phyloP scores from a whole-genome alignment of 768 basidiomycete species.

The Antrodiella citrinella region DNA sequence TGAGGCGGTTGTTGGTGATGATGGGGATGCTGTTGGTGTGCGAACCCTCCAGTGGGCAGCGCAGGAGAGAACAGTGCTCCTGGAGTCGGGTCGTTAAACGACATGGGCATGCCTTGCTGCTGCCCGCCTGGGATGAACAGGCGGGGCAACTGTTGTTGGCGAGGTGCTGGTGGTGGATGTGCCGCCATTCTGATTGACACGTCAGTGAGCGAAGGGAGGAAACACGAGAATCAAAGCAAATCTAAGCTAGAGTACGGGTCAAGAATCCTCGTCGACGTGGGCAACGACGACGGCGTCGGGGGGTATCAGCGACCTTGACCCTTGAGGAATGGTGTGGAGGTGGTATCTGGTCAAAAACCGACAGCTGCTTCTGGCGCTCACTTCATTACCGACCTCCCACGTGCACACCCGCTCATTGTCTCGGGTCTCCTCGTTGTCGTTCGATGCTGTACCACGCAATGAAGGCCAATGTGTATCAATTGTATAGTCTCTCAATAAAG shows the following conservation, averaged over 20 bases:
- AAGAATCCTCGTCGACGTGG: too few species aligned
- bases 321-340: too few species aligned
- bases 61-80: constrained; percentile 65
- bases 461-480: too few species aligned
- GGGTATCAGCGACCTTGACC: neutral
- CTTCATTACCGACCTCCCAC: too few species aligned
- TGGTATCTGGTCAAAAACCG: too few species aligned
- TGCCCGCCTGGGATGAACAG: constrained; percentile 53
- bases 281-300: neutral
- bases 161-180: constrained; percentile 29
- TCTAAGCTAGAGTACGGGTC: too few species aligned
- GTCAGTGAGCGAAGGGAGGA: neutral
- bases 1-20: constrained; percentile 44
- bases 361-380: too few species aligned
- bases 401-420: too few species aligned
- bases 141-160: constrained; percentile 43
- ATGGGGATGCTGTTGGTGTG: constrained; percentile 50
- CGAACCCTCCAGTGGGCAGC: constrained; percentile 50
- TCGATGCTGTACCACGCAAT: too few species aligned
- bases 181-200: constrained; percentile 13
- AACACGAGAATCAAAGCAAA: too few species aligned
- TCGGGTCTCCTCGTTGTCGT: too few species aligned
- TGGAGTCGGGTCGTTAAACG: constrained; percentile 36
- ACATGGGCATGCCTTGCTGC: constrained; percentile 45
- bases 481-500: too few species aligned